A percentile compares a stretch with the other conserved stretches of the same genome.
These are phyloP conservation scores for Dactylonectria macrodidyma DNA, from an alignment of 2,329 filamentous ascomycete species.

Conservation along the genomic window DNA sequence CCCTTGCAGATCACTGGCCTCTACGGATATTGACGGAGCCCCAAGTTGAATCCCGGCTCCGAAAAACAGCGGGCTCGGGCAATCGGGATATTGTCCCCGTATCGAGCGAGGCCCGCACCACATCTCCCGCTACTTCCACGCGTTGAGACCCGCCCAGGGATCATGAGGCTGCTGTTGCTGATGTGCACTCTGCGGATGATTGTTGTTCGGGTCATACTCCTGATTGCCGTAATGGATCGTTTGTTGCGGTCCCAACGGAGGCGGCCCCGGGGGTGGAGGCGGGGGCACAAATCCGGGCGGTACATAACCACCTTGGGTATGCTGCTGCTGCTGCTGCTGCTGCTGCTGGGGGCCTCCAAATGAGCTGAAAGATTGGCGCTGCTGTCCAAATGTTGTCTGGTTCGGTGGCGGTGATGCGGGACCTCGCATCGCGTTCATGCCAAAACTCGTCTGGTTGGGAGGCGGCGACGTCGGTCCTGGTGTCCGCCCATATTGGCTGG, in stretches of 20 bases:
- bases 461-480: conserved; percentile 74
- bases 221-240: conserved; percentile 68
- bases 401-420: conserved; percentile 72
- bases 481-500: conserved; percentile 71
- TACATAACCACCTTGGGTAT: conserved; percentile 60
- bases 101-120: not conserved
- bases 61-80: not conserved
- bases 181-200: conserved; percentile 52
- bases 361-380: conserved; percentile 56
- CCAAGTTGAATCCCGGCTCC: conserved; percentile 1
- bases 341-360: conserved; percentile 48
- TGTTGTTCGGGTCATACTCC: conserved; percentile 50
- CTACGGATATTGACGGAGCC: conserved; percentile 1
- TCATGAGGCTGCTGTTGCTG: conserved; percentile 61
- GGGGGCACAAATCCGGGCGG: conserved; percentile 74
- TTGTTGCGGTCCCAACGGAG: conserved; percentile 74
- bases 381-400: conserved; percentile 64
- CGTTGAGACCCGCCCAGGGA: conserved; percentile 67
- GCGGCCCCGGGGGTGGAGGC: conserved; percentile 74
- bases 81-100: conserved; percentile 15
- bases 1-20: not conserved
- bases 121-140: conserved; percentile 61
- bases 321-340: conserved; percentile 55
- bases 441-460: conserved; percentile 71
- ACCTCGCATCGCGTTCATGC: conserved; percentile 55